Evolutionary conservation across 139 green algal species (phyloP).

Genomic region (Auxenochlorella protothecoides): DNA sequence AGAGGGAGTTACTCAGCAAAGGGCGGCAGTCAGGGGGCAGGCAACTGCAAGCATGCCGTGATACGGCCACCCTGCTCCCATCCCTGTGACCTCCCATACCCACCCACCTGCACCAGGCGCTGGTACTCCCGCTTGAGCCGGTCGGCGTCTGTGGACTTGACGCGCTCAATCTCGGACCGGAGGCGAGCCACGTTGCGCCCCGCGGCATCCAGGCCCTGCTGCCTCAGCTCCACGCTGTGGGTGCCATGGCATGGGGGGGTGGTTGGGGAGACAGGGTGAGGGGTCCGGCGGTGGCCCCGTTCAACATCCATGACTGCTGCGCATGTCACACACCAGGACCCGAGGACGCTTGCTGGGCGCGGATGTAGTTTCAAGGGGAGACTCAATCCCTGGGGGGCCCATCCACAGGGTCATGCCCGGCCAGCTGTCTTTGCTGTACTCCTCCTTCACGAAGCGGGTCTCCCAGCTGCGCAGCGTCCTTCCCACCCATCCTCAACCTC

Average conservation of each 20-base stretch:
- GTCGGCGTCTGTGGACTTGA: conserved; percentile 57
- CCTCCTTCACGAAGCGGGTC: too few relatives aligned
- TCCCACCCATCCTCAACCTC: too few relatives aligned
- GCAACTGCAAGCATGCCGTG: too few relatives aligned
- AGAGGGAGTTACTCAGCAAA: too few relatives aligned
- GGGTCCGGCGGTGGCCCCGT: neutral
- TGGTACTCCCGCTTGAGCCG: conserved; percentile 78
- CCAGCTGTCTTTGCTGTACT: too few relatives aligned
- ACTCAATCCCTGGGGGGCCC: too few relatives aligned
- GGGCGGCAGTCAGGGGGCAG: too few relatives aligned
- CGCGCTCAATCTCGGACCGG: conserved; percentile 39
- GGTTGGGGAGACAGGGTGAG: neutral
- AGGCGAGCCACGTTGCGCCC: conserved; percentile 68
- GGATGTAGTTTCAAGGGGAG: too few relatives aligned
- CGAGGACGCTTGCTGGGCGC: too few relatives aligned
- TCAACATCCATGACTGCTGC: neutral
- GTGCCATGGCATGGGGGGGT: neutral
- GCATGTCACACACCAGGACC: too few relatives aligned
- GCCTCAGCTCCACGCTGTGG: conserved; percentile 62
- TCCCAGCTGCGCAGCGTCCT: too few relatives aligned
- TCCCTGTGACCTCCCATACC: neutral
- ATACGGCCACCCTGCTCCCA: neutral
- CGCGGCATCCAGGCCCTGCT: conserved; percentile 81
- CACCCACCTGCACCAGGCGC: conserved; percentile 48
- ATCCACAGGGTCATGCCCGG: too few relatives aligned